Conservation (phyloP, 2,329 filamentous ascomycete genomes). For the Colletotrichum karsti region DNA sequence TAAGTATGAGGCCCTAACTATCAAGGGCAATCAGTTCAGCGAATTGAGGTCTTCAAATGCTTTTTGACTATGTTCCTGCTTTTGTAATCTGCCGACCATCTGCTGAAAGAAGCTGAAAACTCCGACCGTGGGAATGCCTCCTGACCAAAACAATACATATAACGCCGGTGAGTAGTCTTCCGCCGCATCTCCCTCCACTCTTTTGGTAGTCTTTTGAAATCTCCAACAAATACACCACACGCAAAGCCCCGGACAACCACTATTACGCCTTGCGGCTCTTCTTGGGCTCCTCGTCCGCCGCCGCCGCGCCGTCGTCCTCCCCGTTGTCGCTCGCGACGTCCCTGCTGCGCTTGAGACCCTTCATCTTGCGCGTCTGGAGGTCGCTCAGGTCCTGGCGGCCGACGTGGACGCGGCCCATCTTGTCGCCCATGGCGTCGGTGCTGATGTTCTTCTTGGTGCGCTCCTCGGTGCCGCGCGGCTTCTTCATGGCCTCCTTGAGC, state of each 20-base stretch:
- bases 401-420: constrained; percentile 91
- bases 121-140: constrained; percentile 27
- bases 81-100: constrained; percentile 30
- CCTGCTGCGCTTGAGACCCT: constrained; percentile 89
- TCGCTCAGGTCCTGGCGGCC: constrained; percentile 88
- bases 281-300: constrained; percentile 42
- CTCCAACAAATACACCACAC: neutral
- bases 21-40: neutral
- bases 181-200: constrained; percentile 17
- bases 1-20: too few species aligned
- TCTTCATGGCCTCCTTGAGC: constrained; percentile 91
- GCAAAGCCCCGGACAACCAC: neutral
- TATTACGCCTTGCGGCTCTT: constrained; percentile 28
- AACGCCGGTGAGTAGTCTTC: constrained; percentile 25
- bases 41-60: constrained; percentile 3
- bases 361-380: constrained; percentile 98
- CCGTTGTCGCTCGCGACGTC: constrained; percentile 63
- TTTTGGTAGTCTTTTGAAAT: neutral
- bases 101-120: constrained; percentile 31
- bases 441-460: constrained; percentile 95
- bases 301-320: constrained; percentile 56
- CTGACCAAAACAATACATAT: constrained; percentile 20
- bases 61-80: constrained; percentile 29
- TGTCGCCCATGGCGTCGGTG: constrained; percentile 92
- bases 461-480: constrained; percentile 78